Conservation (phyloP, 768 basidiomycete genomes). For the Tephrocybe sp. region DNA sequence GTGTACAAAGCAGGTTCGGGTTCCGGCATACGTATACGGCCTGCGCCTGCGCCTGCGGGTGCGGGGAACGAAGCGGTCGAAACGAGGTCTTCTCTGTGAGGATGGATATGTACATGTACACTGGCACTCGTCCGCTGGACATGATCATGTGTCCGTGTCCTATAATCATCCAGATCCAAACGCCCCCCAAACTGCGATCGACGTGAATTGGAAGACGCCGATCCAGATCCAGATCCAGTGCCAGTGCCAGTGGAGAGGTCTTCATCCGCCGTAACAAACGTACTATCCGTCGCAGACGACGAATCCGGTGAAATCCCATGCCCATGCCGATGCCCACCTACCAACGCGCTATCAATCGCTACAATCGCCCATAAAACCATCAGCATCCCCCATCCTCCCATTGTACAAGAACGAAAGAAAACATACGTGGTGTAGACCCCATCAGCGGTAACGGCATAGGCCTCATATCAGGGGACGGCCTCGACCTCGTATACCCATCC, state of each 20-base stretch:
- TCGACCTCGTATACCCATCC: constrained; percentile 8
- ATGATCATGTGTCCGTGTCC: too few relatives aligned
- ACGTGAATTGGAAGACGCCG: too few relatives aligned
- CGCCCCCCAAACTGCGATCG: too few relatives aligned
- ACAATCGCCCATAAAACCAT: background rate
- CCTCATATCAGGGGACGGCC: constrained; percentile 38
- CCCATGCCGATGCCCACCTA: too few relatives aligned
- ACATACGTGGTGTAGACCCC: constrained; percentile 21
- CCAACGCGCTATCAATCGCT: constrained; percentile 5
- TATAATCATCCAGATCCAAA: too few relatives aligned
- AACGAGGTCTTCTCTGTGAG: constrained; percentile 34
- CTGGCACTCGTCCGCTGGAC: too few relatives aligned
- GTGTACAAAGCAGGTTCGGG: constrained; percentile 33
- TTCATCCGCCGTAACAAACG: constrained; percentile 24
- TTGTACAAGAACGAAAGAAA: constrained; percentile 8
- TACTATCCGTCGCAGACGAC: constrained; percentile 5
- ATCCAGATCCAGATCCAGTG: too few relatives aligned
- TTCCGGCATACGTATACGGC: constrained; percentile 33
- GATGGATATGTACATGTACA: constrained; percentile 12
- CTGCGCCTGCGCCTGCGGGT: too few relatives aligned
- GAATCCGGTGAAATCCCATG: constrained; percentile 12
- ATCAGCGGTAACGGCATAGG: constrained; percentile 27
- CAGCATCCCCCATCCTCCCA: background rate
- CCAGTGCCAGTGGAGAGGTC: background rate
- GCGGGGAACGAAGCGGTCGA: too few relatives aligned